Evolutionary conservation across 768 basidiomycete genomes (phyloP).

Genomic region (Phallus indusiatus): DNA sequence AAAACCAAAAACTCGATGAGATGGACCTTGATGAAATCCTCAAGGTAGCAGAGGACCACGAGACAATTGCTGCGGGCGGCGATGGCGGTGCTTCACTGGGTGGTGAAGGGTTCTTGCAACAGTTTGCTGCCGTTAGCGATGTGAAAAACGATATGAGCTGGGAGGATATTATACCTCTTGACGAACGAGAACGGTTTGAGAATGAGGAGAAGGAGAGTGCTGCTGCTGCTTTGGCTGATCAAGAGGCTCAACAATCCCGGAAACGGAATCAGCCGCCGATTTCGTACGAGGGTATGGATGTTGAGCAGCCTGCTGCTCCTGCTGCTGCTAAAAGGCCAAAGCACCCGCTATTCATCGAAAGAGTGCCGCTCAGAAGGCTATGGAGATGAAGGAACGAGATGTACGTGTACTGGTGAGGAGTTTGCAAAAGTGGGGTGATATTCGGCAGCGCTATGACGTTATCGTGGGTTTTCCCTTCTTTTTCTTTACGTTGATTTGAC

Average conservation of each 20-base stretch:
- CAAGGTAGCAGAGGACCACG: slow-evolving; percentile 93
- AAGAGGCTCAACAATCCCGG: slow-evolving; percentile 53
- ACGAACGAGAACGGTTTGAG: slow-evolving; percentile 79
- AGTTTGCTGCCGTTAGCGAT: slow-evolving; percentile 93
- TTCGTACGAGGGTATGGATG: slow-evolving; percentile 92
- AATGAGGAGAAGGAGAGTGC: slow-evolving; percentile 70
- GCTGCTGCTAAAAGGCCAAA: slow-evolving; percentile 67
- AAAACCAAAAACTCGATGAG: slow-evolving; percentile 93
- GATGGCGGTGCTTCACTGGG: slow-evolving; percentile 92
- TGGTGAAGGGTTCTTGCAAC: slow-evolving; percentile 91
- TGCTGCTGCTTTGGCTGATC: slow-evolving; percentile 40
- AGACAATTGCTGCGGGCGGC: slow-evolving; percentile 74
- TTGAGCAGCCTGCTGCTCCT: slow-evolving; percentile 56
- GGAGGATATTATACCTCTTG: slow-evolving; percentile 97
- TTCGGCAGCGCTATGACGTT: slow-evolving; percentile 85
- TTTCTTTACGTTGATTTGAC: slow-evolving; percentile 4
- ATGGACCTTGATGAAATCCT: slow-evolving; percentile 99
- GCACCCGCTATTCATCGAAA: slow-evolving; percentile 68
- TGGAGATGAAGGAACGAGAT: slow-evolving; percentile 96
- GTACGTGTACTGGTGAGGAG: slow-evolving; percentile 92
- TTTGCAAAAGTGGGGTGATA: slow-evolving; percentile 96
- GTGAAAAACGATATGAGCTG: slow-evolving; percentile 98
- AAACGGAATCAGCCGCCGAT: slow-evolving; percentile 79
- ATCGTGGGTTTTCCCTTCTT: slow-evolving; percentile 55
- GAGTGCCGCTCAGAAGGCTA: slow-evolving; percentile 85